Conservation (phyloP, 192 early-diverging fungal species). For the Chytriomyces confervae region DNA sequence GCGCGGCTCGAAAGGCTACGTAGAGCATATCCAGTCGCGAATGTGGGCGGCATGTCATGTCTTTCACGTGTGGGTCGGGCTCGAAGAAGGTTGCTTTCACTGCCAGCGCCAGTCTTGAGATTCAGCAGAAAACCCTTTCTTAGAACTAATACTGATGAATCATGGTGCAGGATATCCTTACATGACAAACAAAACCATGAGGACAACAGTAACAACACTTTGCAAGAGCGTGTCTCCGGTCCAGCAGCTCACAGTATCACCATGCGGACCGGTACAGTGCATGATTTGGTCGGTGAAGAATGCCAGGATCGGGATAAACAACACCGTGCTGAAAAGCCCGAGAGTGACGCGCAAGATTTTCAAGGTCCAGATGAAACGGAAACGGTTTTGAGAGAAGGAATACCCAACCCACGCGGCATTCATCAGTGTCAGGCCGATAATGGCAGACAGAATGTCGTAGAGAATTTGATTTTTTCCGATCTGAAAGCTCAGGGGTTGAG, state of each 20-base stretch:
- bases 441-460: conserved; percentile 31
- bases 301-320: conserved; percentile 45
- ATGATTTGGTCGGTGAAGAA: conserved; percentile 36
- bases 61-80: conserved; percentile 46
- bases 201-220: conserved; percentile 36
- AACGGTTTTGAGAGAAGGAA: conserved; percentile 49
- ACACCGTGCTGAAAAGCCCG: conserved; percentile 48
- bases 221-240: conserved; percentile 24
- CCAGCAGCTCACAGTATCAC: conserved; percentile 34
- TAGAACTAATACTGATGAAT: not conserved
- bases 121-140: not conserved
- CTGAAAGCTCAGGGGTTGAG: not conserved
- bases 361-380: conserved; percentile 57
- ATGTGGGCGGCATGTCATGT: conserved; percentile 44
- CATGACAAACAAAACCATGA: conserved; percentile 45
- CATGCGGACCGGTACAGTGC: conserved; percentile 11
- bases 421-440: conserved; percentile 33
- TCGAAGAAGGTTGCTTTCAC: conserved; percentile 56
- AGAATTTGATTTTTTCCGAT: conserved; percentile 27
- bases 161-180: conserved; percentile 5
- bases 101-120: conserved; percentile 40
- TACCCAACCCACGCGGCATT: conserved; percentile 54
- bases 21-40: conserved; percentile 49
- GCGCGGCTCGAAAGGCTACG: conserved; percentile 39
- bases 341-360: conserved; percentile 46